Conservation (phyloP, 768 basidiomycete species). For the Phylloporus rhodoxanthus region DNA sequence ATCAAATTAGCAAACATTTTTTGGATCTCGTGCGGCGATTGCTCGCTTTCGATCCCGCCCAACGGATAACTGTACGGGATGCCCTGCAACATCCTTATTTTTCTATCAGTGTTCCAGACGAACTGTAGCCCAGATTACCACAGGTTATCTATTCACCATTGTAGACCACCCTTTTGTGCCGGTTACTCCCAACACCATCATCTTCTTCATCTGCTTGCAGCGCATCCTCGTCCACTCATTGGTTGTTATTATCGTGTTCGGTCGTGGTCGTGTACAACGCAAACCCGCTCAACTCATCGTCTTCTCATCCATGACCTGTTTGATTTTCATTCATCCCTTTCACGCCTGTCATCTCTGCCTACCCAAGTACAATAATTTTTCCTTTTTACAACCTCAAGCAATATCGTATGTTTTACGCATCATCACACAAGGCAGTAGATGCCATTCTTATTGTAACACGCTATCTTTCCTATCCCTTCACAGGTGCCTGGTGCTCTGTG, state of each 20-base stretch:
- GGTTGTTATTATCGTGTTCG: conserved; percentile 34
- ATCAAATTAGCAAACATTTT: conserved; percentile 73
- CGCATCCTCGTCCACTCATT: conserved; percentile 19
- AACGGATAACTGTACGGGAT: conserved; percentile 82
- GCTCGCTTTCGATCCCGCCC: conserved; percentile 83
- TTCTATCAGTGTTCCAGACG: conserved; percentile 56
- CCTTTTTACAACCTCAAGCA: conserved; percentile 23
- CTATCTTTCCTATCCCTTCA: conserved; percentile 9
- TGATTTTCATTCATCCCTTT: conserved; percentile 21
- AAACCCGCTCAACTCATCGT: conserved; percentile 25
- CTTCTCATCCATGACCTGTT: conserved; percentile 24
- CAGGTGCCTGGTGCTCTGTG: conserved; percentile 12
- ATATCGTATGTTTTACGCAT: conserved; percentile 26
- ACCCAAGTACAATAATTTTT: conserved; percentile 27
- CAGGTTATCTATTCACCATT: conserved; percentile 30
- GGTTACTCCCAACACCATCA: conserved; percentile 16
- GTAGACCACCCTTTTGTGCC: conserved; percentile 30
- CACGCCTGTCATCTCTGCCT: conserved; percentile 19
- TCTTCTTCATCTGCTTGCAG: conserved; percentile 24
- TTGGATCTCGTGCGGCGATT: conserved; percentile 82
- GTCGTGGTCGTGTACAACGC: conserved; percentile 36
- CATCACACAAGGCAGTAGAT: conserved; percentile 13
- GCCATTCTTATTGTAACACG: conserved; percentile 19
- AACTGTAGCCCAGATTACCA: conserved; percentile 47
- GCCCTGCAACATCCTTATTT: conserved; percentile 89